Percentiles rank a stretch among this genome's conserved stretches.
Evolutionary conservation across 2,329 filamentous ascomycete species (phyloP).

Genomic region (Apiospora rasikravindrae): DNA sequence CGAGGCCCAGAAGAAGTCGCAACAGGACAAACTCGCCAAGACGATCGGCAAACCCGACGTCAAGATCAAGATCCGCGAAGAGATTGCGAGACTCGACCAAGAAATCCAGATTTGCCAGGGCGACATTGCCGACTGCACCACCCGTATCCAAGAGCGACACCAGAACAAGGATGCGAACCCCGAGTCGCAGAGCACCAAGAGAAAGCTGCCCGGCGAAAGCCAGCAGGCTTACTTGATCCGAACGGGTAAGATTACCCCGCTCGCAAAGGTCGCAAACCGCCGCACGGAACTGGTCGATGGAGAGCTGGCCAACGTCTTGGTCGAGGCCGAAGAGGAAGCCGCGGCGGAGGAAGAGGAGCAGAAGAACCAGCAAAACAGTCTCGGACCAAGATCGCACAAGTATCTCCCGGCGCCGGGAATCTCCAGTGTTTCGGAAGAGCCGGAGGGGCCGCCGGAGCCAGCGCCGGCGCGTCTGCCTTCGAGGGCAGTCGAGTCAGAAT

Average conservation of each 20-base stretch:
- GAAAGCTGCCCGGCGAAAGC: conserved; percentile 77
- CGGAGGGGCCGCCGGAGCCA: conserved; percentile 39
- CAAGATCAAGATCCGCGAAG: conserved; percentile 63
- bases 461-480: conserved; percentile 25
- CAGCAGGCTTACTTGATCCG: conserved; percentile 89
- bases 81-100: conserved; percentile 69
- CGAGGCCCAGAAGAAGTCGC: conserved; percentile 66
- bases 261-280: conserved; percentile 77
- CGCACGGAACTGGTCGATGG: conserved; percentile 66
- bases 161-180: conserved; percentile 50
- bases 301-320: conserved; percentile 75
- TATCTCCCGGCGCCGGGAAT: conserved; percentile 77
- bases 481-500: conserved; percentile 50
- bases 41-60: conserved; percentile 52
- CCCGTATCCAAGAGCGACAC: conserved; percentile 79
- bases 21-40: conserved; percentile 52
- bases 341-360: conserved; percentile 55
- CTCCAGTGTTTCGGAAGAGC: conserved; percentile 49
- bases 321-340: conserved; percentile 82
- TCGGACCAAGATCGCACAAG: conserved; percentile 70
- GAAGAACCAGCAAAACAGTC: conserved; percentile 36
- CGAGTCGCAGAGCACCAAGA: conserved; percentile 52
- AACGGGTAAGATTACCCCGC: conserved; percentile 97
- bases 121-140: conserved; percentile 81
- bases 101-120: conserved; percentile 69